Evolutionary conservation across 352 stramenopile genomes (phyloP), one percentile per base, ranked within the genome.

Genomic region (Globisporangium viniferum): DNA sequence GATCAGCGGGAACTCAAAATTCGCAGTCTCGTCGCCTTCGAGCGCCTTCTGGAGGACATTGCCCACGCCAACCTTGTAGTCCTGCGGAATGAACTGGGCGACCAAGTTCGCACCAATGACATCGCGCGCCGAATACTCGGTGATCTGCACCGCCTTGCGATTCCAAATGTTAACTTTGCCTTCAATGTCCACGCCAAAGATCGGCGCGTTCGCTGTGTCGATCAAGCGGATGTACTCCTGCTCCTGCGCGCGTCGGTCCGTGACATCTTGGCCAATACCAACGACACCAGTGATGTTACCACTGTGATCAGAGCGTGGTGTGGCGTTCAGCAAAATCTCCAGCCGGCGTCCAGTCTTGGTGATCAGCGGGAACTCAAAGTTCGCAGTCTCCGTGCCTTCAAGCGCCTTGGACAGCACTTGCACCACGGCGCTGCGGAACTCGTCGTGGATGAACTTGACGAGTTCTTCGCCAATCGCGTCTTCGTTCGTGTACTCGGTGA

Each of bases 111-210:
- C 76, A 24, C 89, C 93, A 55, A 97, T 84, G 15, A 95, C 94
- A 68, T 98, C 94, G 6, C 92, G 71, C 36, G 93, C 84, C 8
- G 81, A 87, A 68, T 98, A 98, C 70, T 97, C 90, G 2, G 92
- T 98, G 54, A 95, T 94, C 18, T 90, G 87, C 2, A 85, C 85
- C 22, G 90, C 92, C 70, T 97, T 98, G 29, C 93, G 80, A 70
- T 98, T 97, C 90, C 89, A 97, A 64, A 93, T 93, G 62, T 95
- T 94, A 33, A 97, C 90, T 20, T 77, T 68, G 5, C 88, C 87
- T 15, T 96, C 72, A 35, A 82, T 84, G 65, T 97, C 90, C 14
- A 97, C 83, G 46, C 90, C 91, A 73, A 97, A 97, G 64, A 97
- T 97, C 54, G 91, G 88, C 5, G 89, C 86, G 71, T 97, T 97